A percentile compares a stretch with the other conserved stretches of the same genome.
Evolutionary conservation across 2,329 filamentous ascomycete genomes (phyloP).

Genomic region (Penicillium sp.): DNA sequence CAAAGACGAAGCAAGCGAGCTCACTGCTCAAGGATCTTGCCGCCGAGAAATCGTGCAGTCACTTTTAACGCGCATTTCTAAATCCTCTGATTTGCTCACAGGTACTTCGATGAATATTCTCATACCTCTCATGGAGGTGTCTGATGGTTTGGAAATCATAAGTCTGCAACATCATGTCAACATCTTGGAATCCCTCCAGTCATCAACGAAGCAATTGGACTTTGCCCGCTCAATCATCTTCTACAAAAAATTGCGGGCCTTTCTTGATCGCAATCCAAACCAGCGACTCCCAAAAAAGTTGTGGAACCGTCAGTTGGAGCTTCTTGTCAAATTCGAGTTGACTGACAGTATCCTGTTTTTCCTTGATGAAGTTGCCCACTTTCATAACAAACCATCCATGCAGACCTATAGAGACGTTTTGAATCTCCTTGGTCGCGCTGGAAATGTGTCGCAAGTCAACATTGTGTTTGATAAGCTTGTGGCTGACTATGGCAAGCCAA

Average conservation of each 20-base stretch:
- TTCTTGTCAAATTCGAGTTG: conserved; percentile 30
- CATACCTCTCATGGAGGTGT: conserved; percentile 29
- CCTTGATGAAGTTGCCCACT: conserved; percentile 40
- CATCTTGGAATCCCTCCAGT: conserved; percentile 31
- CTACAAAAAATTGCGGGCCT: conserved; percentile 42
- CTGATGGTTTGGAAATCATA: conserved; percentile 24
- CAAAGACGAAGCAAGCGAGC: neutral
- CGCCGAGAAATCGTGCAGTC: conserved; percentile 19
- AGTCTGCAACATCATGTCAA: conserved; percentile 26
- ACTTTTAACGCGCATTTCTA: conserved; percentile 28
- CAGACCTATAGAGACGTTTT: conserved; percentile 39
- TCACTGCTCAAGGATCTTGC: neutral
- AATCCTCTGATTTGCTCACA: conserved; percentile 25
- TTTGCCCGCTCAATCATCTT: conserved; percentile 36
- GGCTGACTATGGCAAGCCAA: conserved; percentile 37
- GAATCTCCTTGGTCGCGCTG: conserved; percentile 46
- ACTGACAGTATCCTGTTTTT: conserved; percentile 40
- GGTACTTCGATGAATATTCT: conserved; percentile 31
- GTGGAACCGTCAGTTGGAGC: conserved; percentile 26
- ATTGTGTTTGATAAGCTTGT: conserved; percentile 46
- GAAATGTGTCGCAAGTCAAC: conserved; percentile 47
- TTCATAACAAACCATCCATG: conserved; percentile 32
- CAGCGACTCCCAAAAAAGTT: conserved; percentile 19
- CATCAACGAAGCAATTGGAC: conserved; percentile 26
- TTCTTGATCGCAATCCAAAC: conserved; percentile 25